Evolutionary conservation across 805 yeast species (phyloP).

Genomic region (Vanderwaltozyma tropicalis): DNA sequence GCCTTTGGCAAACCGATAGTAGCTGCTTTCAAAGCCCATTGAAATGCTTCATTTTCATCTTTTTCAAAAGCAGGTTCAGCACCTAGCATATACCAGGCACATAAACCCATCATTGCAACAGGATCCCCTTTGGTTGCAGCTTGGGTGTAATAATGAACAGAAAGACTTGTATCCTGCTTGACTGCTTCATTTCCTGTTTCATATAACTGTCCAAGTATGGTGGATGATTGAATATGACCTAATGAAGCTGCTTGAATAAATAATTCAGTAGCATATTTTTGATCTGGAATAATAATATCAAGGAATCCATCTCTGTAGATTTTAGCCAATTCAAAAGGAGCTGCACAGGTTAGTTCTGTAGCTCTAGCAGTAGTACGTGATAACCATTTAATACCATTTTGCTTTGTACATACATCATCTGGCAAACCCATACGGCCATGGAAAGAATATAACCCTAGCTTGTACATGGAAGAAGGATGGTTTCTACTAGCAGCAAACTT

Average conservation of each 20-base stretch:
- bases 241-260: constrained; percentile 83
- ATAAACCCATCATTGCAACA: constrained; percentile 80
- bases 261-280: constrained; percentile 73
- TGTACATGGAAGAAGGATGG: constrained; percentile 96
- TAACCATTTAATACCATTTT: constrained; percentile 87
- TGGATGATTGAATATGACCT: constrained; percentile 74
- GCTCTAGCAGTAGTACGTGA: constrained; percentile 79
- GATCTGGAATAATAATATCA: constrained; percentile 80
- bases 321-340: constrained; percentile 85
- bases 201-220: constrained; percentile 70
- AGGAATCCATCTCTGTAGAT: constrained; percentile 75
- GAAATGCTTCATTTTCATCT: constrained; percentile 79
- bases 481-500: constrained; percentile 82
- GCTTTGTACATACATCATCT: constrained; percentile 56
- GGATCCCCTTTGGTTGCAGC: constrained; percentile 87
- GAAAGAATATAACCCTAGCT: constrained; percentile 79
- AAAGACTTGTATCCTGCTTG: constrained; percentile 69
- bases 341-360: constrained; percentile 77
- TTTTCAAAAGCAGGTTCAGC: constrained; percentile 70
- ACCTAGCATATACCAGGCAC: constrained; percentile 96
- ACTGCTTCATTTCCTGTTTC: constrained; percentile 61
- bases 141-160: constrained; percentile 85
- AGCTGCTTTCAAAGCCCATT: constrained; percentile 91
- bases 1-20: constrained; percentile 65
- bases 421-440: constrained; percentile 76